Evolutionary conservation across 495 filamentous ascomycete genomes (phyloP).

Genomic region (Xylaria flabelliformis): DNA sequence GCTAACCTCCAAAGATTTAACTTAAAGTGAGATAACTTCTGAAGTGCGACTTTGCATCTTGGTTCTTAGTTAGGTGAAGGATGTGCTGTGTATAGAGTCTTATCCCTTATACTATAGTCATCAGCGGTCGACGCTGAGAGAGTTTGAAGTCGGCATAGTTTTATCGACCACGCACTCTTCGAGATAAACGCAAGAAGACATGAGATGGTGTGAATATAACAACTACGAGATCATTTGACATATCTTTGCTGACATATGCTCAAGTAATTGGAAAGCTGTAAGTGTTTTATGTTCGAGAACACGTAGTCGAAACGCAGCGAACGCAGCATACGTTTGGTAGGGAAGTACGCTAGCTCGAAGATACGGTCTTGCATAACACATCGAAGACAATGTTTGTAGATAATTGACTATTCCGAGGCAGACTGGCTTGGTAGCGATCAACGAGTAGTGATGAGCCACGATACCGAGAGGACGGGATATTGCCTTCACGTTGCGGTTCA

Average conservation of each 20-base stretch:
- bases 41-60: not conserved
- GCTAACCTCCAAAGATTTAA: not conserved
- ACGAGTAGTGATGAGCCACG: not conserved
- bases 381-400: constrained; percentile 1
- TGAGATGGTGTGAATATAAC: not conserved
- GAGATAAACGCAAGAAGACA: too few relatives aligned
- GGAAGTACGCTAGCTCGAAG: not conserved
- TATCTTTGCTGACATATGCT: not conserved
- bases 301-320: not conserved
- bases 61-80: not conserved
- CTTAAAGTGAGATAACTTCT: not conserved
- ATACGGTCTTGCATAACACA: not conserved
- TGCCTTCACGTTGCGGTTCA: not conserved
- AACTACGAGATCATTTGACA: not conserved
- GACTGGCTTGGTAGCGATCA: not conserved
- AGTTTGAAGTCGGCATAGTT: not conserved
- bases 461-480: constrained; percentile 12
- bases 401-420: not conserved
- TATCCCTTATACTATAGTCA: not conserved
- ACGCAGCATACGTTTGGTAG: not conserved
- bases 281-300: not conserved
- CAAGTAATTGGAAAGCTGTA: not conserved
- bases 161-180: not conserved
- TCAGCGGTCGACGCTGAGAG: not conserved
- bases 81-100: not conserved